Percentiles rank a stretch among this genome's conserved stretches.
phyloP scores from a whole-genome alignment of 305 asterid genomes.

The Petunia hybrid region DNA sequence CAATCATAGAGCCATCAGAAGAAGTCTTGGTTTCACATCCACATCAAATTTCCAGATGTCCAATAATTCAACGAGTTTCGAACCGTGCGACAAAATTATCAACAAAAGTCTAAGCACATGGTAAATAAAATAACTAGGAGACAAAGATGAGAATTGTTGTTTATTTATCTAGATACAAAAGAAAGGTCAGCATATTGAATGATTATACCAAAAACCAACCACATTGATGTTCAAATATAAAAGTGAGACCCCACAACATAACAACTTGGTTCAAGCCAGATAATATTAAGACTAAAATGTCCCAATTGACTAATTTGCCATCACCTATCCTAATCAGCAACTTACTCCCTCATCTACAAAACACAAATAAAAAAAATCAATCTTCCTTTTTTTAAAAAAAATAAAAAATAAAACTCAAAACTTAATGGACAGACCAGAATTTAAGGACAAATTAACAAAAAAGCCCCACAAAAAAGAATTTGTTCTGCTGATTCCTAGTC shows the following conservation, averaged over 20 bases:
- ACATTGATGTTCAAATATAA: constrained; percentile 27
- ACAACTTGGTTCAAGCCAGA: constrained; percentile 24
- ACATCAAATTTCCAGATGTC: too few relatives aligned
- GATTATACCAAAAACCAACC: constrained; percentile 37
- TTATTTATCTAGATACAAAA: constrained; percentile 24
- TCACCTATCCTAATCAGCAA: constrained; percentile 1
- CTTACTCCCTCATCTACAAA: neutral
- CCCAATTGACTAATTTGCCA: constrained; percentile 8
- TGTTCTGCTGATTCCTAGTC: neutral
- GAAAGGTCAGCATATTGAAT: constrained; percentile 35
- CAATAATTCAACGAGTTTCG: too few relatives aligned
- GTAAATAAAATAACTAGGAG: neutral
- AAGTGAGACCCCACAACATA: constrained; percentile 33
- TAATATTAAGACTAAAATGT: neutral
- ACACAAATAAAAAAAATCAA: neutral
- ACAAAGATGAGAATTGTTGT: neutral
- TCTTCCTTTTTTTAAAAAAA: too few relatives aligned
- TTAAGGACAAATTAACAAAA: neutral
- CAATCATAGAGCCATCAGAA: neutral
- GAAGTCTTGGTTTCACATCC: neutral
- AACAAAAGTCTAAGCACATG: neutral
- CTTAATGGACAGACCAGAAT: neutral
- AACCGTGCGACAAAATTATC: too few relatives aligned
- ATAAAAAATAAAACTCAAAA: too few relatives aligned
- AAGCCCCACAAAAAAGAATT: neutral